Conservation (phyloP, 1,284 basidiomycete species). For the Heterobasidion annosum region DNA sequence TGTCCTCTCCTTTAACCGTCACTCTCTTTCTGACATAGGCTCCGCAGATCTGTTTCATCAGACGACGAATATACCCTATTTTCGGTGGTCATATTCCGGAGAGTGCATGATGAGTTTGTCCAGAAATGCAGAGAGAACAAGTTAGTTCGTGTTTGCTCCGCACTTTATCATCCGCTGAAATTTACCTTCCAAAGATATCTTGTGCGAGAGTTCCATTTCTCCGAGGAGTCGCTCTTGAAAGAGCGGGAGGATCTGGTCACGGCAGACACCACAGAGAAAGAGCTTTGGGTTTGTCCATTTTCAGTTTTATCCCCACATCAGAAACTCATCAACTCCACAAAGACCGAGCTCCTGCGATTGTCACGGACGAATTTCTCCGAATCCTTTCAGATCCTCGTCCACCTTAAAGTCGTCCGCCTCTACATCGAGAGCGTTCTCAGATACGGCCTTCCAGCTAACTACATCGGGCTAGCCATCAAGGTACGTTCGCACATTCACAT, state of each 20-base stretch:
- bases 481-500: slow-evolving; percentile 28
- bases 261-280: slow-evolving; percentile 86
- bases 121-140: slow-evolving; percentile 96
- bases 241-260: slow-evolving; percentile 77
- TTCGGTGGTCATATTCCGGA: slow-evolving; percentile 86
- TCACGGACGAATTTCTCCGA: slow-evolving; percentile 96
- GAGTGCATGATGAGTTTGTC: slow-evolving; percentile 86
- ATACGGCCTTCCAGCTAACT: slow-evolving; percentile 93
- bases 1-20: slow-evolving; percentile 6
- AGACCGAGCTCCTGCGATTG: slow-evolving; percentile 93
- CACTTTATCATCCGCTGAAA: background rate
- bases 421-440: slow-evolving; percentile 95
- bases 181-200: slow-evolving; percentile 53
- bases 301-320: background rate
- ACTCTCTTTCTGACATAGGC: slow-evolving; percentile 2
- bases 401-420: slow-evolving; percentile 86
- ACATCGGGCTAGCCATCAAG: slow-evolving; percentile 77
- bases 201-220: slow-evolving; percentile 90
- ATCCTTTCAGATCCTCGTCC: slow-evolving; percentile 89
- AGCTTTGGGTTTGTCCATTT: slow-evolving; percentile 79
- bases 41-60: slow-evolving; percentile 50
- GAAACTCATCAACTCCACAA: background rate
- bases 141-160: slow-evolving; percentile 29
- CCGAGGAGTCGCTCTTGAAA: slow-evolving; percentile 78
- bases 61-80: slow-evolving; percentile 91